Evolutionary conservation across 2,329 filamentous ascomycete genomes (phyloP), one percentile per base, ranked within the genome.

Genomic region (Fusarium goolgardi): DNA sequence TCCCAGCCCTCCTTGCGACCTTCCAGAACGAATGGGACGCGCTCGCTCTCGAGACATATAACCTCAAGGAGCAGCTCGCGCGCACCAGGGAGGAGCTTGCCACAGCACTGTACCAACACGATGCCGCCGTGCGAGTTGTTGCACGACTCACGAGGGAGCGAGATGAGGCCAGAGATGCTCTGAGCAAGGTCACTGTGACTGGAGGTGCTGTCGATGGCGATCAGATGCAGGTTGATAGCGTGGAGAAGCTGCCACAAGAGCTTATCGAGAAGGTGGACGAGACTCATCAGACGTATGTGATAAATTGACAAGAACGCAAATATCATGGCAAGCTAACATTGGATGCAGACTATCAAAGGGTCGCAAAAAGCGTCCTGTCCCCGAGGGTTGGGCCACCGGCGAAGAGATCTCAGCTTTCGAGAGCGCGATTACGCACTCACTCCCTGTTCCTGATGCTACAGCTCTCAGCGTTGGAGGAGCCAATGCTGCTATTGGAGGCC

Each of bases 11-110:
- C 57, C 91, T 99, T 57, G 91, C 93, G 50, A 91, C 94, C 39
- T 98, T 99, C 79, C 96, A 99, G 79, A 97, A 97, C 79, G 96
- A 99, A 84, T 99, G 96, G 96, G 96, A 99, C 78, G 91, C 94
- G 11, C 83, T 97, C 44, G 93, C 95, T 15, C 84, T 98, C 35
- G 96, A 99, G 81, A 92, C 93, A 51, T 97, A 94, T 79, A 96
- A 93, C 71, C 83, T 98, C 63, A 91, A 92, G 81, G 92, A 97
- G 79, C 93, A 97, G 77, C 84, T 99, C 65, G 86, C 91, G 52
- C 92, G 97, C 77, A 97, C 94, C 41, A 86, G 95, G 70, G 94
- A 97, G 81, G 96, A 99, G 82, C 88, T 99, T 58, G 93, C 93
- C 58, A 96, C 93, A 2, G 93, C 96, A 0, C 85, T 99, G 25